Percentiles rank a stretch among this genome's conserved stretches.
phyloP scores from a whole-genome alignment of 1,139 yeast genomes.

The Barnettozyma hawaiiensis region DNA sequence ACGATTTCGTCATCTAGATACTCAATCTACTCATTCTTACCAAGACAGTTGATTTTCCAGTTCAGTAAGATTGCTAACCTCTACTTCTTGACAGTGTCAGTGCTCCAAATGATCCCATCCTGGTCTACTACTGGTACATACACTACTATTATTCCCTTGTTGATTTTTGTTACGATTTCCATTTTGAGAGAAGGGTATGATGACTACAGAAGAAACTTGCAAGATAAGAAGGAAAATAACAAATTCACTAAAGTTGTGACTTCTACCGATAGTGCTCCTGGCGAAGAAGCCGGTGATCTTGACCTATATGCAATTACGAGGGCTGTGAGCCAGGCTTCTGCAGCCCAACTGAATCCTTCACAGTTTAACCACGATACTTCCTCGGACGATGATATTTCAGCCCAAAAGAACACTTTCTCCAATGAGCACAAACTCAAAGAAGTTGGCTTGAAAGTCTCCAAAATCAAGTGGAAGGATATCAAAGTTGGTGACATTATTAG shows the following conservation, averaged over 20 bases:
- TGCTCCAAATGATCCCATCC: slow-evolving; percentile 91
- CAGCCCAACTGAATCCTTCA: slow-evolving; percentile 16
- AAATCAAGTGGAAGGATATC: slow-evolving; percentile 64
- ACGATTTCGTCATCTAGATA: slow-evolving; percentile 83
- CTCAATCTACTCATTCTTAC: slow-evolving; percentile 73
- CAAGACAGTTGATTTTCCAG: slow-evolving; percentile 84
- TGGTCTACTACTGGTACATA: slow-evolving; percentile 98
- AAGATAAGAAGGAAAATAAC: slow-evolving; percentile 81
- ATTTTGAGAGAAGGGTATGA: slow-evolving; percentile 92
- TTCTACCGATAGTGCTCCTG: slow-evolving; percentile 11
- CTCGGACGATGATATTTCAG: slow-evolving; percentile 19
- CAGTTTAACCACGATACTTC: slow-evolving; percentile 4
- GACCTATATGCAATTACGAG: slow-evolving; percentile 22
- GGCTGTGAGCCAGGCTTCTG: slow-evolving; percentile 16
- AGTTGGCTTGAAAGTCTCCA: slow-evolving; percentile 34
- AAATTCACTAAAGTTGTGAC: slow-evolving; percentile 38
- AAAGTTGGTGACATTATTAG: slow-evolving; percentile 80
- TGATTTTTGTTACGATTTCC: slow-evolving; percentile 84
- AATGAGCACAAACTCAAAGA: slow-evolving; percentile 28
- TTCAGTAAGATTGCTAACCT: slow-evolving; percentile 89
- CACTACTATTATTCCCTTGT: slow-evolving; percentile 85
- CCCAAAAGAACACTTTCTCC: slow-evolving; percentile 23
- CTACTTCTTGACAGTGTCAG: slow-evolving; percentile 79
- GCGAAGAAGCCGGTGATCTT: neutral
- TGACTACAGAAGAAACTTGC: slow-evolving; percentile 81